These are phyloP conservation scores for Escovopsis sp. DNA, from an alignment of 2,329 filamentous ascomycete genomes.

Conservation along the genomic window DNA sequence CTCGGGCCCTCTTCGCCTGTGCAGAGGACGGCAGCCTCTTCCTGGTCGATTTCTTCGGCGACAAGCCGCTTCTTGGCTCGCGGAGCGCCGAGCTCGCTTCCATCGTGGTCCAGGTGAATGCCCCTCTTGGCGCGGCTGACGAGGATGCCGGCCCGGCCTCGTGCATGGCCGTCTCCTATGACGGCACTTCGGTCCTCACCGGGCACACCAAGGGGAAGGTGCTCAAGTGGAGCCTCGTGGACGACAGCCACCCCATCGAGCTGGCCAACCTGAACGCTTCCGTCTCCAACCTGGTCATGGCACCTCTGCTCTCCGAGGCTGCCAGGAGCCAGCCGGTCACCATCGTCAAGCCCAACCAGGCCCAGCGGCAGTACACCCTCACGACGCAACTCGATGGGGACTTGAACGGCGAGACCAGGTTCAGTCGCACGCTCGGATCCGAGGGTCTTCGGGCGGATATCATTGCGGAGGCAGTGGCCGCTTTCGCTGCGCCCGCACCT, in stretches of 20 bases:
- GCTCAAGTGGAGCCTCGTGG: constrained; percentile 64
- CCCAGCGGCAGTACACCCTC: constrained; percentile 49
- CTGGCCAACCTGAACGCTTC: constrained; percentile 63
- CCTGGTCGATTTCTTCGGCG: constrained; percentile 55
- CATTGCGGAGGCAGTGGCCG: constrained; percentile 35
- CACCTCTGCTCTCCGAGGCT: constrained; percentile 39
- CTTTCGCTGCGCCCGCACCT: constrained; percentile 21
- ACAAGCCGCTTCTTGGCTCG: constrained; percentile 39
- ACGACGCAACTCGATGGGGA: constrained; percentile 45
- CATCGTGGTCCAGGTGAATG: constrained; percentile 40
- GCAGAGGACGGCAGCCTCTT: constrained; percentile 72
- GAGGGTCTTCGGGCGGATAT: constrained; percentile 32
- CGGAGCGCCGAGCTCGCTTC: constrained; percentile 37
- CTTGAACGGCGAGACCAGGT: constrained; percentile 24
- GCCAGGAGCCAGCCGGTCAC: constrained; percentile 35
- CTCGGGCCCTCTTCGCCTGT: constrained; percentile 68
- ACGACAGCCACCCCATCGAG: constrained; percentile 51
- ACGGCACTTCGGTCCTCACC: constrained; percentile 65
- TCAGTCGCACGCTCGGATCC: constrained; percentile 29
- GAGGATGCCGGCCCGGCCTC: constrained; percentile 49
- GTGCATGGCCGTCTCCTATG: constrained; percentile 63
- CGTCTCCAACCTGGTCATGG: constrained; percentile 67
- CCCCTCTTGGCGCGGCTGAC: constrained; percentile 41
- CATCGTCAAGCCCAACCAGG: constrained; percentile 69
- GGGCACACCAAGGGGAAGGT: constrained; percentile 72